Evolutionary conservation across 345 rosid genomes (phyloP).

Genomic region (Hirschfeldia incana): DNA sequence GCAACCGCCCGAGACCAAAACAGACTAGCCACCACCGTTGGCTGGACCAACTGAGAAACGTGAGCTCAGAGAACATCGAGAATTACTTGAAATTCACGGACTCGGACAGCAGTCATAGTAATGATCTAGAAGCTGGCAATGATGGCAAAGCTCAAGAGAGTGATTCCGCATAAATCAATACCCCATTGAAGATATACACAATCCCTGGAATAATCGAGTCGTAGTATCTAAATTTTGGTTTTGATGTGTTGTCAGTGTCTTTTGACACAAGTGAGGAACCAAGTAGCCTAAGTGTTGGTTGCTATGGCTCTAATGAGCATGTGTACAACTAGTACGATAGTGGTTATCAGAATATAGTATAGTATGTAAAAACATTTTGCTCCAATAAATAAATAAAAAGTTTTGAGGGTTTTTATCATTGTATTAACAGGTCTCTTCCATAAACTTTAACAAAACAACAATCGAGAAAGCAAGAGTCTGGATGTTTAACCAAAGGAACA

Average conservation of each 20-base stretch:
- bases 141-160: slow-evolving; percentile 28
- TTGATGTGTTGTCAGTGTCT: slow-evolving; percentile 23
- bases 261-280: slow-evolving; percentile 40
- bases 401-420: slow-evolving; percentile 27
- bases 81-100: slow-evolving; percentile 58
- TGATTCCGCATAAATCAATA: slow-evolving; percentile 16
- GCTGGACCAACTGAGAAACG: slow-evolving; percentile 53
- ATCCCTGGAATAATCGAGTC: not conserved
- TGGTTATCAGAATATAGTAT: not conserved
- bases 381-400: slow-evolving; percentile 13
- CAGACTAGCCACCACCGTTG: slow-evolving; percentile 49
- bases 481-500: not conserved
- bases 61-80: slow-evolving; percentile 67
- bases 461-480: not conserved
- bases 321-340: slow-evolving; percentile 23
- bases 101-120: slow-evolving; percentile 33
- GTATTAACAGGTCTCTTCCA: not conserved
- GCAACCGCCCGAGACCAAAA: slow-evolving; percentile 52
- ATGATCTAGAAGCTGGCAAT: slow-evolving; percentile 52
- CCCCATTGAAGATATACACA: not conserved
- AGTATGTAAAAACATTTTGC: slow-evolving; percentile 13
- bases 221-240: slow-evolving; percentile 34
- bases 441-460: not conserved
- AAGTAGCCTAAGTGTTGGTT: slow-evolving; percentile 21
- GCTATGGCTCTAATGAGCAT: slow-evolving; percentile 41